Conservation (phyloP, 2,329 filamentous ascomycete genomes). For the Fusarium drepaniforme region DNA sequence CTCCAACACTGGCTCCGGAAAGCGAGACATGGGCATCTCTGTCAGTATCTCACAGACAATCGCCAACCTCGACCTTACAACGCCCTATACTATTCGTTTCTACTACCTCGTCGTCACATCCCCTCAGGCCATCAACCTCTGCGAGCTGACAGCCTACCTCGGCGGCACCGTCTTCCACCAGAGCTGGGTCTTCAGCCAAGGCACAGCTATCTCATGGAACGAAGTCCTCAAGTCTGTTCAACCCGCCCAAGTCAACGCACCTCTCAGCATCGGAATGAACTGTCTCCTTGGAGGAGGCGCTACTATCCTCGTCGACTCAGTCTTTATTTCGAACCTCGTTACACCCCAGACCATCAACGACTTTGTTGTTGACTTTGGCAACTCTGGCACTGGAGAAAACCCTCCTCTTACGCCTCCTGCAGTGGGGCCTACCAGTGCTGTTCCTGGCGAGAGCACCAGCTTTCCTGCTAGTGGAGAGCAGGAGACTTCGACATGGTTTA, state of each 20-base stretch:
- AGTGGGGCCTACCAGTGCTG: not conserved
- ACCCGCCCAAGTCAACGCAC: not conserved
- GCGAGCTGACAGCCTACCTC: constrained; percentile 17
- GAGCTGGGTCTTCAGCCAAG: not conserved
- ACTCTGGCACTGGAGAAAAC: not conserved
- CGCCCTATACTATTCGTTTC: constrained; percentile 26
- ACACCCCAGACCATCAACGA: constrained; percentile 24
- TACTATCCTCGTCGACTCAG: constrained; percentile 16
- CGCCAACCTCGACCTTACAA: not conserved
- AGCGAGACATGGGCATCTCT: constrained; percentile 2
- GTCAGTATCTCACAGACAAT: constrained; percentile 16
- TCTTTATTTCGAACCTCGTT: constrained; percentile 28
- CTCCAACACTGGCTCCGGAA: not conserved
- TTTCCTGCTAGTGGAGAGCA: not conserved
- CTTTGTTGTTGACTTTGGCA: constrained; percentile 16
- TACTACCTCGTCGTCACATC: constrained; percentile 15
- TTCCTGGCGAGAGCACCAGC: not conserved
- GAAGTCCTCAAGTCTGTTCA: not conserved
- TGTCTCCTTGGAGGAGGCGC: constrained; percentile 4
- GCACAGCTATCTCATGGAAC: not conserved
- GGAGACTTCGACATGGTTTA: not conserved
- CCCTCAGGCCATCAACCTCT: not conserved
- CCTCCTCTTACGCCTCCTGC: not conserved
- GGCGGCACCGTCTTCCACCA: constrained; percentile 8
- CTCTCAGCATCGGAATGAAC: constrained; percentile 4